Percentiles rank a stretch among this genome's conserved stretches.
These are phyloP conservation scores for Vitis amurensis DNA, from an alignment of 164 flowering plant species.

Conservation along the genomic window DNA sequence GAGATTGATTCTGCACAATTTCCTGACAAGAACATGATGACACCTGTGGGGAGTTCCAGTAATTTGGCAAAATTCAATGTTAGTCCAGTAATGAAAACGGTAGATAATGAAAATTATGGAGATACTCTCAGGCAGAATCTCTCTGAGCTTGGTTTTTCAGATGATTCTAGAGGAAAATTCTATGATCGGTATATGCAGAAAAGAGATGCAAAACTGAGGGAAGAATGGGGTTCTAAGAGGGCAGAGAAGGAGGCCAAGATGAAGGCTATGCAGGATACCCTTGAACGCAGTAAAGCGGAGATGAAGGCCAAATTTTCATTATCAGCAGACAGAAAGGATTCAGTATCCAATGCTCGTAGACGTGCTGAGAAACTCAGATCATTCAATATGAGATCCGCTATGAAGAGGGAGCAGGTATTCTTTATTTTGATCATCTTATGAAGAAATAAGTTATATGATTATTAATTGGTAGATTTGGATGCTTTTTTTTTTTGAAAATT, in stretches of 20 bases:
- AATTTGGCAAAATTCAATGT: conserved; percentile 28
- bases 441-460: neutral
- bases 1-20: conserved; percentile 36
- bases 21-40: conserved; percentile 24
- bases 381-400: conserved; percentile 43
- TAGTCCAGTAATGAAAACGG: conserved; percentile 29
- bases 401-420: conserved; percentile 74
- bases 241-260: conserved; percentile 85
- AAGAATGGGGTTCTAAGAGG: conserved; percentile 72
- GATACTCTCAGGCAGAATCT: conserved; percentile 35
- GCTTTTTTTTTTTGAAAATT: neutral
- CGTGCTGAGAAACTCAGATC: conserved; percentile 76
- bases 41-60: conserved; percentile 34
- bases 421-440: conserved; percentile 1
- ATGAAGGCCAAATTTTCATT: conserved; percentile 68
- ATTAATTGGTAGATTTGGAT: too few species aligned
- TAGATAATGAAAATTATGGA: conserved; percentile 32
- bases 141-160: conserved; percentile 45
- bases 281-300: conserved; percentile 77
- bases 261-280: conserved; percentile 86
- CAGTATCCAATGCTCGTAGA: conserved; percentile 45
- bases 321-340: conserved; percentile 50
- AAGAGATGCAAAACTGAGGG: conserved; percentile 81
- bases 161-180: conserved; percentile 72
- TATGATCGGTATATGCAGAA: conserved; percentile 84